Percentiles rank a stretch among this genome's conserved stretches.
These are phyloP conservation scores for Isatis tinctoria DNA, from an alignment of 345 rosid species.

Conservation along the genomic window DNA sequence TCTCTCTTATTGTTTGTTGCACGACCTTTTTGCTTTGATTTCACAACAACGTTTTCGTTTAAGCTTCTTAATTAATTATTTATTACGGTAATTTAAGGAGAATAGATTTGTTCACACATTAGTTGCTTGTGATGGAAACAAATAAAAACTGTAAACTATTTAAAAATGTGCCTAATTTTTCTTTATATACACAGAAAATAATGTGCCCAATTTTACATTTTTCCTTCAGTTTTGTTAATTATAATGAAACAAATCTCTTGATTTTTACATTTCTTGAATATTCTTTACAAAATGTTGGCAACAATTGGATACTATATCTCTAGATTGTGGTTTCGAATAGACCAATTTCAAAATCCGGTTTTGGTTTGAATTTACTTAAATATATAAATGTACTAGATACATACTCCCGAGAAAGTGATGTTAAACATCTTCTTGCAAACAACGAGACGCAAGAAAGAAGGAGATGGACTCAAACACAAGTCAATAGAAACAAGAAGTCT, in stretches of 20 bases:
- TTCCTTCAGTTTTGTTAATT: not conserved
- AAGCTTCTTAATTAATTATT: not conserved
- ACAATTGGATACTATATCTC: not conserved
- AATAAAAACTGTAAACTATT: not conserved
- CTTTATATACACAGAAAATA: too few relatives aligned
- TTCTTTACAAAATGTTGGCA: not conserved
- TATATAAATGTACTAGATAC: too few relatives aligned
- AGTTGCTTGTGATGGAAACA: not conserved
- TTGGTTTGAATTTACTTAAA: too few relatives aligned
- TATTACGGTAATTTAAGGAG: not conserved
- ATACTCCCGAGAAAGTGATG: too few relatives aligned
- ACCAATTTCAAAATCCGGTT: too few relatives aligned
- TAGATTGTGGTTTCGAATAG: too few relatives aligned
- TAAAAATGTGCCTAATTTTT: not conserved
- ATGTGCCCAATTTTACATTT: not conserved
- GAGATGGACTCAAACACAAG: too few relatives aligned
- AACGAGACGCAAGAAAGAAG: too few relatives aligned
- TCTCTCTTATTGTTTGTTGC: slow-evolving; percentile 4
- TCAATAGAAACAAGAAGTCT: too few relatives aligned
- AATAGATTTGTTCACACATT: not conserved
- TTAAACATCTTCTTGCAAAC: too few relatives aligned
- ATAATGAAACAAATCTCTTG: not conserved
- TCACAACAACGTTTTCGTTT: slow-evolving; percentile 27
- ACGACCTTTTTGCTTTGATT: slow-evolving; percentile 38
- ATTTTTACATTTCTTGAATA: not conserved